Conservation (phyloP, 306 rosid species). For the Oemleria cerasiformis region DNA sequence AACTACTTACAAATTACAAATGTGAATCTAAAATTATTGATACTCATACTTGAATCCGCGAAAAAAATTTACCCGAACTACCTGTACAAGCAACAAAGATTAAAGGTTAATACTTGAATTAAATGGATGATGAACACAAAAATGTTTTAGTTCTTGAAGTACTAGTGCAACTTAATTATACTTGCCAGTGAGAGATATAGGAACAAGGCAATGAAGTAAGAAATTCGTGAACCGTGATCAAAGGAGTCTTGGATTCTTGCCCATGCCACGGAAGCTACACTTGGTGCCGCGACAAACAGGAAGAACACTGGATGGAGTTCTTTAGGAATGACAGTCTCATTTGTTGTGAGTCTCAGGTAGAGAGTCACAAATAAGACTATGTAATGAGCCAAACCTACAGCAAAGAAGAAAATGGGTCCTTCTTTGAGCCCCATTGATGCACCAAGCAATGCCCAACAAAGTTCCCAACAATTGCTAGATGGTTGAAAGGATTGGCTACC, state of each 20-base stretch:
- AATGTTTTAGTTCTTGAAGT: too few species aligned
- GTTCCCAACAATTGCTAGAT: constrained; percentile 74
- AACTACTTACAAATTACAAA: not conserved
- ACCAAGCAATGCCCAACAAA: constrained; percentile 84
- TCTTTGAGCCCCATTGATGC: constrained; percentile 85
- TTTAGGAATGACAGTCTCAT: constrained; percentile 70
- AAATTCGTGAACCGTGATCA: constrained; percentile 60
- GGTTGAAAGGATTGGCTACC: constrained; percentile 86
- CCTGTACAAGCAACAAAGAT: constrained; percentile 44
- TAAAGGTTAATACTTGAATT: not conserved
- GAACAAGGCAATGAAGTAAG: constrained; percentile 78
- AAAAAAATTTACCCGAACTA: constrained; percentile 68
- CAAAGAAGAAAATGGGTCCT: constrained; percentile 88
- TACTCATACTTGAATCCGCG: constrained; percentile 70
- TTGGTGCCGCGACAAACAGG: constrained; percentile 88
- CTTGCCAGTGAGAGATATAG: constrained; percentile 84
- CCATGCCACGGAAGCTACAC: constrained; percentile 94
- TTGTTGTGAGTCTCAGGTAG: constrained; percentile 85
- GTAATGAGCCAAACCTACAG: constrained; percentile 82
- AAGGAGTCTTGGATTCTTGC: constrained; percentile 78
- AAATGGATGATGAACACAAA: too few species aligned
- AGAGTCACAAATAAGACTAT: constrained; percentile 80
- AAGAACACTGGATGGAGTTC: constrained; percentile 92
- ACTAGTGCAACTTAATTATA: constrained; percentile 5
- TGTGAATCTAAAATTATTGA: not conserved